Evolutionary conservation across 768 basidiomycete genomes (phyloP), one percentile per base, ranked within the genome.

Genomic region (Suillus discolor): DNA sequence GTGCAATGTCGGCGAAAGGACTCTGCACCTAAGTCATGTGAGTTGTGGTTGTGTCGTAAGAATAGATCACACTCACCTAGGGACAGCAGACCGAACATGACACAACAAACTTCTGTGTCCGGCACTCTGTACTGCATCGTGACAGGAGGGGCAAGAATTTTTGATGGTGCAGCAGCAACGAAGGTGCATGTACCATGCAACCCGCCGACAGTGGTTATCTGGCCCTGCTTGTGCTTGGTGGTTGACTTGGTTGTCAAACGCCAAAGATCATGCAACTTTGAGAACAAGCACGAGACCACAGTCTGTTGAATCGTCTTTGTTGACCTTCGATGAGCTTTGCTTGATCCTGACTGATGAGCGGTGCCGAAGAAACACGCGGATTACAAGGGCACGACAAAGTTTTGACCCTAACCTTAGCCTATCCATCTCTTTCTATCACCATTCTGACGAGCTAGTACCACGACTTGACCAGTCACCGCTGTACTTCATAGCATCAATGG

Each of bases 101-200:
- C 12, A 55, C 34, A n/a, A 55, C 20, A 38, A n/a, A 36, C 61
- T 68, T 67, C 67, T 47, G 65, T 23, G 25, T 68, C 49, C 20
- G 72, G 73, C 13, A 68, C 62, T 57, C 62, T 49, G n/a, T 71
- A 66, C 34, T 68, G 70, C 63, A 75, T 75, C 28, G 57, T 38
- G 72, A 70, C 69, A 41, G 73, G 64, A 41, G 70, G 45, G 15
- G 69, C 62, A 25, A 74, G 67, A 6, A 66, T 41, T 41, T 72
- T 72, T 51, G 59, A 72, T 31, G 70, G 68, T 25, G 75, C 72
- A 49, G 68, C 73, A 63, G 75, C 75, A 20, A 75, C 65, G 4
- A 74, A 51, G 4, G 69, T 63, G 55, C 68, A 67, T 44, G 72
- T 39, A n/a, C 70, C 68, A 51, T 74, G 73, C 2, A 72, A 70